Conservation (phyloP, 257 asterid species). For the Jacaranda copaia region DNA sequence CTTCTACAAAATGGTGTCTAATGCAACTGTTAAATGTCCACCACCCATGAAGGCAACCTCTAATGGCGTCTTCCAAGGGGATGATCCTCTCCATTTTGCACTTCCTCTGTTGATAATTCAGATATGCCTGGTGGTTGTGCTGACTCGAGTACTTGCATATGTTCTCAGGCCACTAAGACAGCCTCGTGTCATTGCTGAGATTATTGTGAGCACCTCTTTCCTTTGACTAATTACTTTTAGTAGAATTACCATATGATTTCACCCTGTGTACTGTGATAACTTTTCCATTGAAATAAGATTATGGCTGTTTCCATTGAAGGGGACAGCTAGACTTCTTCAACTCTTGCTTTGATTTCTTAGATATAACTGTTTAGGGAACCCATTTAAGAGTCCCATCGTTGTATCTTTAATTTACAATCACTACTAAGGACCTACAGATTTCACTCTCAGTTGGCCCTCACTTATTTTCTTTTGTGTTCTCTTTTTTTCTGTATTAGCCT, state of each 20-base stretch:
- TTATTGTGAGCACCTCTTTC: slow-evolving; percentile 52
- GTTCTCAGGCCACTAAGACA: slow-evolving; percentile 60
- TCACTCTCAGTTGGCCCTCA: too few species aligned
- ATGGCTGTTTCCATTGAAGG: too few species aligned
- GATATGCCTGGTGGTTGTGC: slow-evolving; percentile 59
- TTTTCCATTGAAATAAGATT: too few species aligned
- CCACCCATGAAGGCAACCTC: slow-evolving; percentile 69
- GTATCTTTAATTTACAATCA: too few species aligned
- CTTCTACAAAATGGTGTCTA: slow-evolving; percentile 47
- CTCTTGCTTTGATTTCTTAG: neutral
- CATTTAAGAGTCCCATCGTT: neutral
- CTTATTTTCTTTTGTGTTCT: too few species aligned
- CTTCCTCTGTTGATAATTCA: slow-evolving; percentile 67
- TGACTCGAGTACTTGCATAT: slow-evolving; percentile 62
- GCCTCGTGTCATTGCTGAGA: slow-evolving; percentile 79
- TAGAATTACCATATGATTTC: neutral
- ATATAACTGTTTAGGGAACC: neutral
- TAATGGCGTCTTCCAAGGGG: slow-evolving; percentile 71
- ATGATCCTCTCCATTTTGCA: slow-evolving; percentile 63
- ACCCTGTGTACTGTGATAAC: neutral
- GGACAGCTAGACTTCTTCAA: too few species aligned
- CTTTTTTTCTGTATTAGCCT: neutral
- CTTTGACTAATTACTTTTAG: neutral
- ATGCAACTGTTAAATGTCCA: slow-evolving; percentile 51
- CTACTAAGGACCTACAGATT: too few species aligned